A percentile compares a stretch with the other conserved stretches of the same genome.
These are phyloP conservation scores for Acanthamoeba castellanii DNA, from an alignment of 208 protist genomes.

Conservation along the genomic window DNA sequence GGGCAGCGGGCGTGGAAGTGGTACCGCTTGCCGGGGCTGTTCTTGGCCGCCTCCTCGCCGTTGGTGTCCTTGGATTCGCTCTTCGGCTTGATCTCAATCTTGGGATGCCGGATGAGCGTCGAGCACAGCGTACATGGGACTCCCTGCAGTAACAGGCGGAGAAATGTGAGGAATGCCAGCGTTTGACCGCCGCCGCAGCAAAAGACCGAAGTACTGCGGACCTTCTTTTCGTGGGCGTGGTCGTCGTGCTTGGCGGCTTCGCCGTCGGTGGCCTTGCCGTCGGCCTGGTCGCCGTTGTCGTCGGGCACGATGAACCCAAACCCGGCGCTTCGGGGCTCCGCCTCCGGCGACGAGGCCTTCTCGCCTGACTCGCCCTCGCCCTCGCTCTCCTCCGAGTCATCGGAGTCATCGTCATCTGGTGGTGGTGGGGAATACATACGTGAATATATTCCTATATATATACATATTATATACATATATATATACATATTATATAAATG, in stretches of 20 bases:
- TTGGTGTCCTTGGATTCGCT: neutral
- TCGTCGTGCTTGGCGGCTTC: neutral
- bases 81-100: conserved; percentile 39
- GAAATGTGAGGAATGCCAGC: no score
- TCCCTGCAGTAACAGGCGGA: no score
- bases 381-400: conserved; percentile 10
- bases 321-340: neutral
- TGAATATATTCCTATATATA: no score
- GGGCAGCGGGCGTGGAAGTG: conserved; percentile 37
- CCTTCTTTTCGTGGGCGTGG: conserved; percentile 26
- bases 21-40: neutral
- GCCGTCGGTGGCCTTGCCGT: neutral
- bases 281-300: conserved; percentile 21
- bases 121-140: conserved; percentile 35
- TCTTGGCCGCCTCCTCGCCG: neutral
- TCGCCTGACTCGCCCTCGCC: conserved; percentile 16
- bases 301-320: conserved; percentile 26
- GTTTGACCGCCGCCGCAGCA: neutral
- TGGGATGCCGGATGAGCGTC: conserved; percentile 43
- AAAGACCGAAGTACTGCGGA: neutral
- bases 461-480: no score
- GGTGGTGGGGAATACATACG: no score
- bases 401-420: neutral
- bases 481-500: no score
- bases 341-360: conserved; percentile 10